Evolutionary conservation across 768 basidiomycete genomes (phyloP), one percentile per base, ranked within the genome.

Genomic region (Lactarius sanguifluus): DNA sequence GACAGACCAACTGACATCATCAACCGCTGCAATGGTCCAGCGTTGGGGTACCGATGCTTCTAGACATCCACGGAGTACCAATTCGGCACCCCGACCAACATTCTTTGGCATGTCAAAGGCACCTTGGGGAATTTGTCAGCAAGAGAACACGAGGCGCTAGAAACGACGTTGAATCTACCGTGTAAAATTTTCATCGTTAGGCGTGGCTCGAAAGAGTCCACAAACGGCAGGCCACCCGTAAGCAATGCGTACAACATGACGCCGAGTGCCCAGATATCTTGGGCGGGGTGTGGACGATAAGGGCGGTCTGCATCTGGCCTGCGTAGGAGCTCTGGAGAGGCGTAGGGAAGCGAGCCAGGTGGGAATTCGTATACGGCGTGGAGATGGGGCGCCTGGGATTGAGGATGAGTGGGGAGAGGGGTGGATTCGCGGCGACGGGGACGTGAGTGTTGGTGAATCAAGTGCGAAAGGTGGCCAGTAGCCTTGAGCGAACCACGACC

Each of bases 251-350:
- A 92, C 2, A 99, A 85, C 69, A 97, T 83, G 62, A 95, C 87
- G 0, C 97, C 97, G 2, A 98, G 79, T 0, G 97, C 95, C 97
- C 97, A 99, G 34, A 98, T 88, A 70, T 99, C 97, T 73, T 95
- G 92, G 0, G 91, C 86, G 2, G 94, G 89, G 71, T 85, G 78
- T 0, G 84, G 82, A 54, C 61, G 71, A 54, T 74, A 75, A 7
- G 79, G 71, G 0, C 78, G 72, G 36, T 78, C 73, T 3, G 76
- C 77, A 18, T 77, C 75, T 60, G 83, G 85, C 0, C 91, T 86
- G 4, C 86, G 80, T 2, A 97, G 82, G 3, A 97, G 83, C 74
- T 98, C 95, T 6, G 95, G 95, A 0, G 95, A 83, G 1, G 93
- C 91, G 72, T 98, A 98, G 0, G 94, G 94, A 3, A 98, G 78